Evolutionary conservation across 768 basidiomycete species (phyloP), one percentile per base, ranked within the genome.

Genomic region (Cystofilobasidium ferigula): DNA sequence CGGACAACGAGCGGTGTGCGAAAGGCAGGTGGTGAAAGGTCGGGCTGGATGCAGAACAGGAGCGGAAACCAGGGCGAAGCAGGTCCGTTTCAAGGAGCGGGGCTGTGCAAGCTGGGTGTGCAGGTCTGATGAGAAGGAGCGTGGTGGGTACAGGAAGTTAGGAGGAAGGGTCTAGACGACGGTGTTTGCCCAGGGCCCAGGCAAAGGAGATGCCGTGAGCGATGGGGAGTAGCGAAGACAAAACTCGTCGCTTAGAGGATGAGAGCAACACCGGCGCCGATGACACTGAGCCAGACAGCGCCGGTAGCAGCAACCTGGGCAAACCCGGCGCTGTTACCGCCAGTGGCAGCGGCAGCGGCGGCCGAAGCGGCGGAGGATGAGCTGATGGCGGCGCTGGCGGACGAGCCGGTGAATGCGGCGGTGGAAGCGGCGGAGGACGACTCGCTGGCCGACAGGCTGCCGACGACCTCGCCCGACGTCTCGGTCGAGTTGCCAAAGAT

Each of bases 391-490:
- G 53, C 22, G 3, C 53, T 38, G 24, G 62, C 35, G 13, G 42
- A 20, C 3, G 56, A 45, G 30, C 38, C 47, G 56, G 54, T 22
- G 13, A 36, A 18, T 18, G 38, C 26, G 20, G 40, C 63, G 18
- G 63, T n/a, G 18, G 57, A 30, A 20, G 57, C 34, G 32, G 53
- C 53, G 43, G 35, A 47, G 48, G 36, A 51, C 35, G 28, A 12
- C 28, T 16, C 51, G 10, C 10, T 45, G 32, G 51, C 40, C n/a
- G 51, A 26, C 35, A 40, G 36, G 43, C 43, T 28, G 65, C 56
- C 28, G 69, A 64, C 30, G 47, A 42, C 18, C 35, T 30, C 18
- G 43, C 64, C 24, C 54, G 57, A 32, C 57, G 38, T 34, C 42
- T 42, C 9, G 57, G 45, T 43, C 58, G 58, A 40, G 35, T 63